Percentiles rank a stretch among this genome's conserved stretches.
Conservation (phyloP, 306 rosid species). For the Pueraria montana region DNA sequence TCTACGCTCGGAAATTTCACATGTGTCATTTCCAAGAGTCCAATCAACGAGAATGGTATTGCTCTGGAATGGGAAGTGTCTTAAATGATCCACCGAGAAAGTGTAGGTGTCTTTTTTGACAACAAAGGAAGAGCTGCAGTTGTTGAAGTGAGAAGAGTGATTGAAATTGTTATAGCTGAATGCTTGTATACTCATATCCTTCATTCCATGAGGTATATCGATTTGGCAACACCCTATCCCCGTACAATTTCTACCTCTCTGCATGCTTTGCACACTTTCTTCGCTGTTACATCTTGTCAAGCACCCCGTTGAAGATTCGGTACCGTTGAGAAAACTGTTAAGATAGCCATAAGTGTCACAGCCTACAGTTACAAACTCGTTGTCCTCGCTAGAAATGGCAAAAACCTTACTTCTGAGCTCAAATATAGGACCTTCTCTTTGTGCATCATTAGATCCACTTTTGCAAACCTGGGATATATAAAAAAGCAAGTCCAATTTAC, state of each 20-base stretch:
- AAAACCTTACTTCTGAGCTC: too few species aligned
- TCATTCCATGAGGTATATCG: background rate
- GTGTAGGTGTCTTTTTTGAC: constrained; percentile 37
- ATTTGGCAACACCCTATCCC: too few species aligned
- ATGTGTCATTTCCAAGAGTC: too few species aligned
- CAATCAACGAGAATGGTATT: too few species aligned
- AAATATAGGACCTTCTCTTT: too few species aligned
- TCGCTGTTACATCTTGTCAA: background rate
- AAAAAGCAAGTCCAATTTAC: too few species aligned
- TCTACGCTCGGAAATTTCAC: background rate
- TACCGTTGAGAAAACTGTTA: background rate
- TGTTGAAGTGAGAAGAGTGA: background rate
- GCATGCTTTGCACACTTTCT: too few species aligned
- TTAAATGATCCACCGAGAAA: background rate
- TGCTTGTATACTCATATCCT: background rate
- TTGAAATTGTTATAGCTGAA: background rate
- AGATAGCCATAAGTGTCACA: background rate
- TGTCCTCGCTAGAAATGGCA: background rate
- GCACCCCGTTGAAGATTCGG: background rate
- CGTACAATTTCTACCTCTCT: too few species aligned
- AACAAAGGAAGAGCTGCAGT: constrained; percentile 35
- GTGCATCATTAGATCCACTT: too few species aligned
- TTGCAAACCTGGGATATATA: too few species aligned
- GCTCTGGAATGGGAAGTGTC: too few species aligned
- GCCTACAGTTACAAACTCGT: background rate